These are phyloP conservation scores for Amanita fuliginea DNA, from an alignment of 768 basidiomycete species.

Conservation along the genomic window DNA sequence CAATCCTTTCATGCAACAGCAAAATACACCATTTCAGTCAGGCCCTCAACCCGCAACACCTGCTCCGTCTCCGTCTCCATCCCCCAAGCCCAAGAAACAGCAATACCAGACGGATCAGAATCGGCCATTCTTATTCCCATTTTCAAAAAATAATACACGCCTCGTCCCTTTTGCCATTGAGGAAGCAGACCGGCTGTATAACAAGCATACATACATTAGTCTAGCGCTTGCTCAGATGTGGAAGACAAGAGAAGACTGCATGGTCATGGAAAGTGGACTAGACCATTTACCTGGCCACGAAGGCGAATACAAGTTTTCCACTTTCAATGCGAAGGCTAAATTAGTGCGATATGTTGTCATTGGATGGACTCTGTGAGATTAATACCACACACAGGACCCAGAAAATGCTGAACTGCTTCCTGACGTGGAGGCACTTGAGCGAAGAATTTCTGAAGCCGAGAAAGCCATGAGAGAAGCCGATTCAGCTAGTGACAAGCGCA, in stretches of 20 bases:
- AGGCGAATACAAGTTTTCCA: slow-evolving; percentile 41
- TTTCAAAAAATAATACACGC: slow-evolving; percentile 49
- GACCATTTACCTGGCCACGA: slow-evolving; percentile 68
- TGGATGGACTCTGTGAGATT: slow-evolving; percentile 1
- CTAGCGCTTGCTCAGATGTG: slow-evolving; percentile 89
- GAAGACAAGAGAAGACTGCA: slow-evolving; percentile 91
- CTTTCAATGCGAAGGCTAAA: slow-evolving; percentile 30
- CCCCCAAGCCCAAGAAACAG: slow-evolving; percentile 92
- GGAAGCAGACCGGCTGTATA: slow-evolving; percentile 88
- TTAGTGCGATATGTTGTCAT: slow-evolving; percentile 1
- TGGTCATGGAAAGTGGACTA: slow-evolving; percentile 86
- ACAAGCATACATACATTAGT: slow-evolving; percentile 83
- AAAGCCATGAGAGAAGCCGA: slow-evolving; percentile 38
- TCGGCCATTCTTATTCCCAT: slow-evolving; percentile 92
- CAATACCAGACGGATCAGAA: slow-evolving; percentile 97
- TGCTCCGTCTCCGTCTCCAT: slow-evolving; percentile 70
- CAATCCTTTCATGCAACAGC: slow-evolving; percentile 19
- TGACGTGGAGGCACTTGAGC: slow-evolving; percentile 61
- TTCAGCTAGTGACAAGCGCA: slow-evolving; percentile 42
- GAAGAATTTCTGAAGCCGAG: slow-evolving; percentile 62
- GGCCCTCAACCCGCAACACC: slow-evolving; percentile 69
- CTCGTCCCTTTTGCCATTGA: slow-evolving; percentile 94
- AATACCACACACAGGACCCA: slow-evolving; percentile 30
- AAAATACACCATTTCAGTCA: slow-evolving; percentile 16
- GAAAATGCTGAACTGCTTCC: slow-evolving; percentile 55